A percentile compares a stretch with the other conserved stretches of the same genome.
These are phyloP conservation scores for Debaryomyces castellii DNA, from an alignment of 805 yeast species.

Conservation along the genomic window DNA sequence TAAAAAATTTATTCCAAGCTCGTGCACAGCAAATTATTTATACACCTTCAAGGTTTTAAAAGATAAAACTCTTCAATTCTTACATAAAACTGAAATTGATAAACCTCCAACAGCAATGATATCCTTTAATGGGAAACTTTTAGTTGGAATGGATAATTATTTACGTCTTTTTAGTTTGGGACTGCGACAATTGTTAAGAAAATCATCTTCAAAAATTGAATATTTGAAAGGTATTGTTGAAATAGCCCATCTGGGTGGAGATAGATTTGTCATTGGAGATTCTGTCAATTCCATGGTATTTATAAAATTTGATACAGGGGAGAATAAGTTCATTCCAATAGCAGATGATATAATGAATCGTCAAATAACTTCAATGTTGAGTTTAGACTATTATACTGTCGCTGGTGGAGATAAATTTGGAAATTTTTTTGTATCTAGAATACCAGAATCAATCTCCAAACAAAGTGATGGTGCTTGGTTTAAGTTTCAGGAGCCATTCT, in stretches of 20 bases:
- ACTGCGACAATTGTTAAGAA: constrained; percentile 71
- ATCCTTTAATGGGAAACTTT: constrained; percentile 54
- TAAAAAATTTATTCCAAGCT: constrained; percentile 27
- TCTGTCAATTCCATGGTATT: constrained; percentile 62
- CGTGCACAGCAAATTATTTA: constrained; percentile 26
- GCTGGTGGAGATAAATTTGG: constrained; percentile 90
- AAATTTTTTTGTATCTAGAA: constrained; percentile 65
- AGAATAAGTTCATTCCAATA: constrained; percentile 56
- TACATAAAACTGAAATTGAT: constrained; percentile 63
- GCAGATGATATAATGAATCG: constrained; percentile 70
- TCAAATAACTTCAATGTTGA: constrained; percentile 57
- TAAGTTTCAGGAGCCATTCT: constrained; percentile 27
- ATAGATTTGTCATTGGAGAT: constrained; percentile 70
- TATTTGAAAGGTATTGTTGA: constrained; percentile 49
- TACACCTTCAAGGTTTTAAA: constrained; percentile 36
- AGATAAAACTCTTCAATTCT: constrained; percentile 41
- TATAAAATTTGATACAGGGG: constrained; percentile 48
- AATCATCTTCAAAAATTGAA: constrained; percentile 50
- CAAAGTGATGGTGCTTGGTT: constrained; percentile 51
- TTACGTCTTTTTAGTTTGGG: constrained; percentile 74
- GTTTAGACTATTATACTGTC: constrained; percentile 74
- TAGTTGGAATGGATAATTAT: constrained; percentile 55
- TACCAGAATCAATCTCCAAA: constrained; percentile 49
- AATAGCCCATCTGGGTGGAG: constrained; percentile 50
- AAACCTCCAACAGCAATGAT: constrained; percentile 47